These are phyloP conservation scores for Penicillium subrubescens DNA, from an alignment of 495 filamentous ascomycete species.

Conservation along the genomic window DNA sequence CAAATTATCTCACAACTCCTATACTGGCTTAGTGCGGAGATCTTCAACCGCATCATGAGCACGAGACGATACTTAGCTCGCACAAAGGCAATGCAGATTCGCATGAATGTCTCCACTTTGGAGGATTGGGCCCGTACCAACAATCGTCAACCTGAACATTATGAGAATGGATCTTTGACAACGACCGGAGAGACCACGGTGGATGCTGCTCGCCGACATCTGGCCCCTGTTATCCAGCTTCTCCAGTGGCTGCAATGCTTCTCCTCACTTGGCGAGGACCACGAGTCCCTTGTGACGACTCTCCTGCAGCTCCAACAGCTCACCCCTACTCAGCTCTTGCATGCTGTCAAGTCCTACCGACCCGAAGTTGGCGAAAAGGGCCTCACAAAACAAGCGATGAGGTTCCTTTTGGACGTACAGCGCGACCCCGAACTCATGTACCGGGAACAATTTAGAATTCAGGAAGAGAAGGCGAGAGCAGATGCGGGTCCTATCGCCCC, in stretches of 20 bases:
- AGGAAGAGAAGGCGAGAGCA: conserved; percentile 33
- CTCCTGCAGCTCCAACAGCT: conserved; percentile 84
- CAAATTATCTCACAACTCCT: conserved; percentile 92
- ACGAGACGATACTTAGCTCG: conserved; percentile 92
- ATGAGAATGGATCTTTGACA: conserved; percentile 84
- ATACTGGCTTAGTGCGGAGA: conserved; percentile 94
- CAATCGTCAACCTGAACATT: conserved; percentile 93
- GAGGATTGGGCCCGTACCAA: conserved; percentile 96
- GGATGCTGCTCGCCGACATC: conserved; percentile 78
- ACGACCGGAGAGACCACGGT: conserved; percentile 85
- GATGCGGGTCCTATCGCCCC: conserved; percentile 21
- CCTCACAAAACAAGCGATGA: conserved; percentile 81
- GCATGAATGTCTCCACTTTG: conserved; percentile 93
- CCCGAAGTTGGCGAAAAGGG: conserved; percentile 94
- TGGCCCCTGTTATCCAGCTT: conserved; percentile 90
- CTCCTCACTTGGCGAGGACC: conserved; percentile 91
- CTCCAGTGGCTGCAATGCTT: conserved; percentile 98
- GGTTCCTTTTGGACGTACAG: conserved; percentile 80
- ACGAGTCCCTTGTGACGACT: conserved; percentile 84
- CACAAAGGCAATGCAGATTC: conserved; percentile 99
- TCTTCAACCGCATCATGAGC: conserved; percentile 98
- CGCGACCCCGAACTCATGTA: conserved; percentile 56
- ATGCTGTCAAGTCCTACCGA: conserved; percentile 88
- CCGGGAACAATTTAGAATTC: conserved; percentile 39
- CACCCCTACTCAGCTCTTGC: conserved; percentile 86